Evolutionary conservation across 371 early-diverging fungal species (phyloP).

Genomic region (Mortierella sp.): DNA sequence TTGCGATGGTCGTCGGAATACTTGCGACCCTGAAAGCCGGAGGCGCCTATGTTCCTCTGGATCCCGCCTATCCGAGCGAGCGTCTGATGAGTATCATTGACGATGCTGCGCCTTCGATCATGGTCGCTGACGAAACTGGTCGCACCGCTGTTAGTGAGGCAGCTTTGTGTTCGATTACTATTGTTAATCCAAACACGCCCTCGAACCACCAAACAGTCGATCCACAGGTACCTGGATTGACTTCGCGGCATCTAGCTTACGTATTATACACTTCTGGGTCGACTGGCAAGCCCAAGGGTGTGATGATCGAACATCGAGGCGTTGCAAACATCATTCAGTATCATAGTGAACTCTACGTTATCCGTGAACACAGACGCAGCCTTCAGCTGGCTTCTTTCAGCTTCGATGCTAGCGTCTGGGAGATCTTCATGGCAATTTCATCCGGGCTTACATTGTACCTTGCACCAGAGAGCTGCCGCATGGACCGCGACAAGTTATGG

Average conservation of each 20-base stretch:
- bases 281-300: conserved; percentile 64
- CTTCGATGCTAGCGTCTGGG: background rate
- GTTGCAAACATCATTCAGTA: background rate
- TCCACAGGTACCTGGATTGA: background rate
- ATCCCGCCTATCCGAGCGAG: conserved; percentile 17
- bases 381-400: background rate
- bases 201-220: background rate
- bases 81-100: conserved; percentile 7
- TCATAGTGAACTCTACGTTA: background rate
- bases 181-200: conserved; percentile 4
- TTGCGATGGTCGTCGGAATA: conserved; percentile 4
- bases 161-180: background rate
- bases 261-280: conserved; percentile 60
- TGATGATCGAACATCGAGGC: conserved; percentile 21
- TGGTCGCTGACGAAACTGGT: conserved; percentile 1
- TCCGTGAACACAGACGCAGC: background rate
- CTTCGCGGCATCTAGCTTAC: conserved; percentile 10
- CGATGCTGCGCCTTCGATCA: conserved; percentile 5
- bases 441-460: background rate
- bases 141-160: conserved; percentile 1
- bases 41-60: conserved; percentile 19
- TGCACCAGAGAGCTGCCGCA: background rate
- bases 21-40: conserved; percentile 18
- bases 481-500: background rate
- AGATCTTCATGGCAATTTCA: background rate